Evolutionary conservation across 495 filamentous ascomycete species (phyloP), one percentile per base, ranked within the genome.

Genomic region (Hypomontagnella submonticulosa): DNA sequence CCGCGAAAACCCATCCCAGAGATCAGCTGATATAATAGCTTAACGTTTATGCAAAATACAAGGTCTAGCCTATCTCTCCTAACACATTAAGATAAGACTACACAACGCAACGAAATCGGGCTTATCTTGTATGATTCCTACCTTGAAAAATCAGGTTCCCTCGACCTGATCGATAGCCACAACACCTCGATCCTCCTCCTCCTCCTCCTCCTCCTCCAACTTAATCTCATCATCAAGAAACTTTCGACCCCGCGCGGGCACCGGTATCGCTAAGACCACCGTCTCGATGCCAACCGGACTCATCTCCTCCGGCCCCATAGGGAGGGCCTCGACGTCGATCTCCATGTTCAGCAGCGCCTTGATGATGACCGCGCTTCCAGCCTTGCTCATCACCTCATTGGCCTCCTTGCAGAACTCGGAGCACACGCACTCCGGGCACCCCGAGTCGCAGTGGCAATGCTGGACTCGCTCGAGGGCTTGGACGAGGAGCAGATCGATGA

Each of bases 331-430:
- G 7, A 90, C 77, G 72, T 92, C 88, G 47, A 97, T 89, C 53
- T 91, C 86, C 80, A 84, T 82, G 9, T 88, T 88, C 57, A 97
- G 74, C 63, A 98, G 70, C 53, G 83, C 85, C 72, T 86, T 87
- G 63, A 98, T 74, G 41, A 98, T 87, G 23, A 98, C 92, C 44
- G 82, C 84, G 10, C 89, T 88, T 0, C 96, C 95, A 4, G 89
- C 90, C 77, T 97, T 98, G 69, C 91, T 93, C 90, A 97, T 92
- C 1, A 98, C 93, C 69, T 90, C 84, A 71, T 97, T 97, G 63
- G 85, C 87, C 77, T 97, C 90, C 71, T 89, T 90, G 74, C 95
- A 97, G 48, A 89, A 78, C 75, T 96, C 92, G 51, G 87, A 88
- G 65, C 89, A 92, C 13, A 94, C 92, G 51, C 85, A 98, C 76